Evolutionary conservation across 441 rosid genomes (phyloP).

Genomic region (Manihot esculenta): DNA sequence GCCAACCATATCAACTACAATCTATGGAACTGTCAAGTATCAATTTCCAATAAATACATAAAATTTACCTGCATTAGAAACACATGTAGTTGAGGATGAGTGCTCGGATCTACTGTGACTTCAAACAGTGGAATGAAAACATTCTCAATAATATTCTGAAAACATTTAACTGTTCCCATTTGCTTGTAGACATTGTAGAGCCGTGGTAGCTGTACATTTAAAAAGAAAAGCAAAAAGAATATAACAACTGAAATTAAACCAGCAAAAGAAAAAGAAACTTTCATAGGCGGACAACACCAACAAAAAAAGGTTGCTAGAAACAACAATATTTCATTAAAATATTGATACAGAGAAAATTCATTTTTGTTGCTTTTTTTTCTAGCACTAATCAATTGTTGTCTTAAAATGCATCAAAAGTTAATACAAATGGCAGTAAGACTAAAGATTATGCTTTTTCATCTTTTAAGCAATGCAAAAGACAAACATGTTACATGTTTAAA

Average conservation of each 20-base stretch:
- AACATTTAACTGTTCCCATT: constrained; percentile 73
- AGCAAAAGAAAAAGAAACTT: neutral
- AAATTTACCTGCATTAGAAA: constrained; percentile 54
- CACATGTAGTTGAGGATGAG: constrained; percentile 74
- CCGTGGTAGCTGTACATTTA: constrained; percentile 62
- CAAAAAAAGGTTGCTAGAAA: constrained; percentile 1
- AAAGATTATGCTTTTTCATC: neutral
- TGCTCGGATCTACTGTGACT: constrained; percentile 64
- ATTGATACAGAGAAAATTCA: neutral
- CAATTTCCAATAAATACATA: neutral
- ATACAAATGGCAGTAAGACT: neutral
- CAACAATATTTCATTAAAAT: neutral
- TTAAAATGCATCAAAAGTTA: neutral
- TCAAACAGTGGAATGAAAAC: constrained; percentile 76
- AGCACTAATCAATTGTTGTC: neutral
- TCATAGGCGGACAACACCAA: neutral
- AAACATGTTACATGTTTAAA: neutral
- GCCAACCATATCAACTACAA: neutral
- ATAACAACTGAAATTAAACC: neutral
- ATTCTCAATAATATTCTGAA: constrained; percentile 76
- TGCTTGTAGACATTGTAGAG: constrained; percentile 67
- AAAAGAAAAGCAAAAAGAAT: neutral
- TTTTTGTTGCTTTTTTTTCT: neutral
- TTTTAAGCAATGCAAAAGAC: neutral
- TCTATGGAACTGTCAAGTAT: neutral